A percentile compares a stretch with the other conserved stretches of the same genome.
Conservation (phyloP, 768 basidiomycete genomes). For the Clavulina sp. region DNA sequence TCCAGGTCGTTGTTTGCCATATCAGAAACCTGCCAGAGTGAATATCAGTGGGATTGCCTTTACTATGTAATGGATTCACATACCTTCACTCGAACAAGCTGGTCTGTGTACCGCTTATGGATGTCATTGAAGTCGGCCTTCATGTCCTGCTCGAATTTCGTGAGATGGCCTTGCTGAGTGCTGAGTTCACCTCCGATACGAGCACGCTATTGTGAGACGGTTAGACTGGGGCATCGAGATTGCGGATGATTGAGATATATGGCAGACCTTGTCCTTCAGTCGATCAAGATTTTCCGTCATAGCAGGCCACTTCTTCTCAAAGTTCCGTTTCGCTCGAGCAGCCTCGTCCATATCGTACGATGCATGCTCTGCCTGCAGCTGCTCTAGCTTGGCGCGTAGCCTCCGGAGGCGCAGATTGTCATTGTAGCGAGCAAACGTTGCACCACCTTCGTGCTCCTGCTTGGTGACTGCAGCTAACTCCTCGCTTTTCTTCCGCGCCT, state of each 20-base stretch:
- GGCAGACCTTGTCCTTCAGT: constrained; percentile 45
- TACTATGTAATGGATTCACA: constrained; percentile 6
- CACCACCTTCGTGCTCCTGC: constrained; percentile 59
- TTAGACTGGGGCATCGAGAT: neutral
- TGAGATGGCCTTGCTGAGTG: constrained; percentile 48
- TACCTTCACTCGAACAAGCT: constrained; percentile 90
- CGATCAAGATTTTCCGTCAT: constrained; percentile 37
- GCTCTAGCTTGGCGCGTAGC: constrained; percentile 44
- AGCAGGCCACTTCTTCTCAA: constrained; percentile 58
- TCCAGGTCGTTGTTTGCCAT: constrained; percentile 95
- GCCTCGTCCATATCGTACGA: constrained; percentile 70
- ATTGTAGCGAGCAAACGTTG: constrained; percentile 48
- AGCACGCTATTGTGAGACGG: constrained; percentile 34
- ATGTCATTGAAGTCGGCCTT: constrained; percentile 69
- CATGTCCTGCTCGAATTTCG: constrained; percentile 48
- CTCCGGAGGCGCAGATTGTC: constrained; percentile 71
- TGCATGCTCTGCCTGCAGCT: constrained; percentile 54
- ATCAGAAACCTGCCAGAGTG: constrained; percentile 64
- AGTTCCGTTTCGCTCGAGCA: constrained; percentile 65
- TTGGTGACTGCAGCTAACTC: constrained; percentile 38
- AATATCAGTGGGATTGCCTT: neutral
- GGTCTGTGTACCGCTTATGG: constrained; percentile 71
- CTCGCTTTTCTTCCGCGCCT: neutral
- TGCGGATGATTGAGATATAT: neutral
- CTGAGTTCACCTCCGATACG: constrained; percentile 69